Conservation (phyloP, 768 basidiomycete genomes). For the Kwoniella sp. region DNA sequence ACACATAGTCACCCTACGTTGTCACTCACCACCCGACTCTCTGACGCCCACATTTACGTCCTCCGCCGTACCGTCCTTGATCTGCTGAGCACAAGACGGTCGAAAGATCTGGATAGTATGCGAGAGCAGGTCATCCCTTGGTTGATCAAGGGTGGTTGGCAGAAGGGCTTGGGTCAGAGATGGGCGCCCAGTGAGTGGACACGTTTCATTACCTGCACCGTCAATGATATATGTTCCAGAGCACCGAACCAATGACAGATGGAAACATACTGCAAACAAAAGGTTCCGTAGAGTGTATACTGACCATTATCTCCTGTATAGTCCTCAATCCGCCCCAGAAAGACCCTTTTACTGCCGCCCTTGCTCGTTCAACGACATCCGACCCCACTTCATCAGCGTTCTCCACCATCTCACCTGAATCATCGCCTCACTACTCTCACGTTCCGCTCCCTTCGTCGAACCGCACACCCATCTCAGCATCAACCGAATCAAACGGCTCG, state of each 20-base stretch:
- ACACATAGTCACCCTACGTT: constrained; percentile 68
- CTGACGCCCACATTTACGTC: constrained; percentile 90
- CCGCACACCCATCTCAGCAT: constrained; percentile 4
- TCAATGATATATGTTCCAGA: too few relatives aligned
- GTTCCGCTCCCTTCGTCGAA: constrained; percentile 20
- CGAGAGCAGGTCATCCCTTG: constrained; percentile 90
- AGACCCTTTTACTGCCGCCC: constrained; percentile 46
- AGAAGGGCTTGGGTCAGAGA: constrained; percentile 44
- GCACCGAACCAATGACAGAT: too few relatives aligned
- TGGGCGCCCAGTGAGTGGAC: constrained; percentile 53
- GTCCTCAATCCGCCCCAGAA: constrained; percentile 38
- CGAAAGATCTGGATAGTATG: constrained; percentile 74
- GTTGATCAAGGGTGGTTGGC: constrained; percentile 82
- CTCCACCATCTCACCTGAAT: background rate
- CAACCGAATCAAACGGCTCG: constrained; percentile 3
- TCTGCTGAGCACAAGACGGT: constrained; percentile 63
- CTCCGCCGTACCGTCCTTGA: constrained; percentile 76
- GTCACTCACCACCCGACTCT: constrained; percentile 67
- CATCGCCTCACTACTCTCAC: constrained; percentile 25
- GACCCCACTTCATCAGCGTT: constrained; percentile 11
- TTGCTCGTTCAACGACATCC: constrained; percentile 38
- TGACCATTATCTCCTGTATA: constrained; percentile 4
- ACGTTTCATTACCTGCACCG: background rate
- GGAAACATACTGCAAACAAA: too few relatives aligned
- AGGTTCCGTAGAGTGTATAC: too few relatives aligned